A percentile compares a stretch with the other conserved stretches of the same genome.
These are phyloP conservation scores for Candida tammaniensis DNA, from an alignment of 805 yeast species.

Conservation along the genomic window DNA sequence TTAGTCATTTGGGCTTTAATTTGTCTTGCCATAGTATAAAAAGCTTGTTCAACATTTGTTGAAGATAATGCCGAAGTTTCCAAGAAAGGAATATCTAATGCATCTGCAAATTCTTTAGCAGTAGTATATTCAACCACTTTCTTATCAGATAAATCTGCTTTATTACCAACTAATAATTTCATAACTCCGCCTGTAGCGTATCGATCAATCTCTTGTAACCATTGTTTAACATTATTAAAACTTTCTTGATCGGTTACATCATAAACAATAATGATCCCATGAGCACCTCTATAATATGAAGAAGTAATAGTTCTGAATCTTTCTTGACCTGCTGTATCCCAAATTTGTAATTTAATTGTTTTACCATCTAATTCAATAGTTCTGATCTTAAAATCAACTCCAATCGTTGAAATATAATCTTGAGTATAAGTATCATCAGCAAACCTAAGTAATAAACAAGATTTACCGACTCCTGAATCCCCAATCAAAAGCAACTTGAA, in stretches of 20 bases:
- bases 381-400: slow-evolving; percentile 91
- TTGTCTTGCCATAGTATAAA: slow-evolving; percentile 97
- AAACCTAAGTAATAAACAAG: slow-evolving; percentile 89
- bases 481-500: slow-evolving; percentile 95
- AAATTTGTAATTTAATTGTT: slow-evolving; percentile 94
- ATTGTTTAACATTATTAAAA: slow-evolving; percentile 93
- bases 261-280: slow-evolving; percentile 95
- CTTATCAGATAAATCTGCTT: slow-evolving; percentile 90
- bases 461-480: slow-evolving; percentile 98
- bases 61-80: slow-evolving; percentile 95
- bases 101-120: slow-evolving; percentile 97
- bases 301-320: slow-evolving; percentile 97
- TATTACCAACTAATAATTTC: slow-evolving; percentile 94
- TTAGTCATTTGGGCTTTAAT: slow-evolving; percentile 93
- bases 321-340: slow-evolving; percentile 99
- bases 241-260: slow-evolving; percentile 98
- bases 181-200: slow-evolving; percentile 97
- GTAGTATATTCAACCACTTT: slow-evolving; percentile 93
- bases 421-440: slow-evolving; percentile 97
- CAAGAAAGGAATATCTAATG: slow-evolving; percentile 87
- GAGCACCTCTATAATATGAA: slow-evolving; percentile 97
- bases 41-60: slow-evolving; percentile 97
- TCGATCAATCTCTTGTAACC: slow-evolving; percentile 98
- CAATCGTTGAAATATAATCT: slow-evolving; percentile 95
- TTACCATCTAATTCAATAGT: slow-evolving; percentile 94